Conservation (phyloP, 1,139 yeast genomes). For the Yamadazyma aaseri region DNA sequence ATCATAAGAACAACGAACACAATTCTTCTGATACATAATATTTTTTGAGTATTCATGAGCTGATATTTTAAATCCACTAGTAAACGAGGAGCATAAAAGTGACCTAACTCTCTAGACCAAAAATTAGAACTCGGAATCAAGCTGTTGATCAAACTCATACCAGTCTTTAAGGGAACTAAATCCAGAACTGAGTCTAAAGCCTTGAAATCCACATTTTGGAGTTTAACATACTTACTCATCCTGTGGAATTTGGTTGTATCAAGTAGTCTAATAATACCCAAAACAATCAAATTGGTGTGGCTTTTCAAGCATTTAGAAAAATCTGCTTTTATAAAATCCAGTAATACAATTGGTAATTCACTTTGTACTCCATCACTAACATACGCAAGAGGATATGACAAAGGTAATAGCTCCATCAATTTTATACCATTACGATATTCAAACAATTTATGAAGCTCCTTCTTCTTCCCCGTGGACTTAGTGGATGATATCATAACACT, state of each 20-base stretch:
- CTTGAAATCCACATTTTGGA: background rate
- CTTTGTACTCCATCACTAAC: constrained; percentile 41
- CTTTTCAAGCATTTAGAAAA: constrained; percentile 5
- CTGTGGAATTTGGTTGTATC: constrained; percentile 32
- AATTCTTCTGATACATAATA: constrained; percentile 33
- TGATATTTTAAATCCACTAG: constrained; percentile 24
- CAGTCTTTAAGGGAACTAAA: constrained; percentile 27
- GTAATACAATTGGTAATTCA: constrained; percentile 18
- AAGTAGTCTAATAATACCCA: constrained; percentile 33
- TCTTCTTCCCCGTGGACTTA: constrained; percentile 1
- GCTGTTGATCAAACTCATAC: constrained; percentile 21
- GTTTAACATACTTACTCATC: background rate
- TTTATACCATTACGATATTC: too few relatives aligned
- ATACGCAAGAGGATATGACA: constrained; percentile 49
- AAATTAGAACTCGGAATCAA: constrained; percentile 18
- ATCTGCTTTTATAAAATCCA: background rate
- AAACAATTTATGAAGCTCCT: too few relatives aligned
- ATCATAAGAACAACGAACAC: constrained; percentile 37
- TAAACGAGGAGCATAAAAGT: constrained; percentile 38
- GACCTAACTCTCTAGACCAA: constrained; percentile 38
- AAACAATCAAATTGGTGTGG: constrained; percentile 20
- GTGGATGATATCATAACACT: constrained; percentile 35
- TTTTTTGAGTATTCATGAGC: constrained; percentile 21
- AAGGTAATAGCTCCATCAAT: too few relatives aligned
- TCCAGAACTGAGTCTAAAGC: constrained; percentile 7